Base-by-base conservation (phyloP, 148 eudicot species). In the Rhododendron henanense region DNA sequence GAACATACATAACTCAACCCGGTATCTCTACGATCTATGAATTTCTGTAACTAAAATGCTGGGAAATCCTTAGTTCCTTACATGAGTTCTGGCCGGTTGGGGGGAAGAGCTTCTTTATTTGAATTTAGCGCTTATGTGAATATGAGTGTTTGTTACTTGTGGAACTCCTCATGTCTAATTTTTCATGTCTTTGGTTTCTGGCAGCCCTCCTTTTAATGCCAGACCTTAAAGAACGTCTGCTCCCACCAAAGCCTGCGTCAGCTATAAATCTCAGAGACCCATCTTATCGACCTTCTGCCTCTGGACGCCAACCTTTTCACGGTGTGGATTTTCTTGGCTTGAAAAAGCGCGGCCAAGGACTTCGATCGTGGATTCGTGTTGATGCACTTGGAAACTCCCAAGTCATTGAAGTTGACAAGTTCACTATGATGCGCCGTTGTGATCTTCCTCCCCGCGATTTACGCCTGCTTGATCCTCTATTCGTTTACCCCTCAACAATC, bases 391-490 rank as follows among this genome's bases (percentile, higher is more conserved):
- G 98, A 41, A 90, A 91, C 85, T 93, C 96, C 9, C 94, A 96
- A 84, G 90, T 97, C 59, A 93, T 97, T 73, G 98, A 97, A 90
- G 98, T 97, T 78, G 99, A 97, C 83, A 97, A 97, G 89, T 94
- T 93, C 88, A 91, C 94, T 10, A 93, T 95, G 95, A 95, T 97
- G 99, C 94, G 95, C 2, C 96, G 96, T 25, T 95, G 98, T 82
- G 96, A 95, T 90, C 96, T 97, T 78, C 98, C 98, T 79, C 96
- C 98, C 18, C 98, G 98, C 69, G 98, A 97, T 91, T 88, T 97
- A 35, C 96, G 99, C 61, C 84, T 97, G 85, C 93, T 97, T 76
- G 99, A 97, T 89, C 99, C 99, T 0, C 82, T 97, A 13, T 97
- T 97, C 82, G 98, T 94, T 39, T 95, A 97, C 79, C 99, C 99